phyloP scores from a whole-genome alignment of 164 flowering plant genomes.

The Brasenia schreberi region DNA sequence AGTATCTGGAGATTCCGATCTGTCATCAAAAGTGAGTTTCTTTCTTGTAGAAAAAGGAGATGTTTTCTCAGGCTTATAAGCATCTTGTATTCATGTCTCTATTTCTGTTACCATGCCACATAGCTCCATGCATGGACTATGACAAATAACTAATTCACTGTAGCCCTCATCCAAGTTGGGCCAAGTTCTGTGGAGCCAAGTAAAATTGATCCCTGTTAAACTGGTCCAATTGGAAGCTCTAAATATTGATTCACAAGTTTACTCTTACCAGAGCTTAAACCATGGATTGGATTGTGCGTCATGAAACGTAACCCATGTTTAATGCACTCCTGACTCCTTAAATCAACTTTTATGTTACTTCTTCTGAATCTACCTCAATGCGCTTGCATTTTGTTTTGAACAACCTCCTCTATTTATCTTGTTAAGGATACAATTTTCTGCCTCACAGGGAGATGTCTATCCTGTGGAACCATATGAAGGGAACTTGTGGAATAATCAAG shows the following conservation, averaged over 20 bases:
- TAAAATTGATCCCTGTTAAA: too few relatives aligned
- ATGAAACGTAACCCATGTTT: too few relatives aligned
- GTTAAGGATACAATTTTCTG: background rate
- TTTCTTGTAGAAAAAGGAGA: background rate
- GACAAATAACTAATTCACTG: background rate
- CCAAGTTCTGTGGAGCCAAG: too few relatives aligned
- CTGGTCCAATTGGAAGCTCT: too few relatives aligned
- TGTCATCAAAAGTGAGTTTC: constrained; percentile 36
- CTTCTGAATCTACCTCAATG: background rate
- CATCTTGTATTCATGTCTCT: background rate
- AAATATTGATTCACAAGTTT: too few relatives aligned
- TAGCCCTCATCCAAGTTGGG: background rate
- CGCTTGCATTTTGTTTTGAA: background rate
- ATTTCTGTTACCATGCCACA: background rate
- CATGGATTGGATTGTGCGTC: too few relatives aligned
- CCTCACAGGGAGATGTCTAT: constrained; percentile 55
- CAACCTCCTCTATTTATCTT: background rate
- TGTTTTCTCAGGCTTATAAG: background rate
- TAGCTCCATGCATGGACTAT: background rate
- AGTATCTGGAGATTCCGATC: constrained; percentile 13
- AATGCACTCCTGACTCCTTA: too few relatives aligned
- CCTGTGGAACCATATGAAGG: constrained; percentile 52
- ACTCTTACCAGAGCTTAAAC: too few relatives aligned
- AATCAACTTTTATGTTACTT: background rate
- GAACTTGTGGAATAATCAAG: constrained; percentile 30